Evolutionary conservation across 345 rosid genomes (phyloP).

Genomic region (thale cress (Arabidopsis thaliana)): DNA sequence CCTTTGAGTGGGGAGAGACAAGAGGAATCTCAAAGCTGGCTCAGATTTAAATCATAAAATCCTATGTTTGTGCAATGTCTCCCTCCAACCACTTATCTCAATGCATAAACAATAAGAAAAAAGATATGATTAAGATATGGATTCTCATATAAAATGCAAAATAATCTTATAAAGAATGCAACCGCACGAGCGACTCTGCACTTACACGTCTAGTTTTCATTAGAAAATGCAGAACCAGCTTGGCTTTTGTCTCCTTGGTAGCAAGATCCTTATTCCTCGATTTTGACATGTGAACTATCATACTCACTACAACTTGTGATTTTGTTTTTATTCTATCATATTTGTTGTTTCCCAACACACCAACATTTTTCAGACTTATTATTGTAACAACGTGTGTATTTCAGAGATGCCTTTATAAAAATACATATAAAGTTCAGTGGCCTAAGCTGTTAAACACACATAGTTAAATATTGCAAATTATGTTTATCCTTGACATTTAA

Average conservation of each 20-base stretch:
- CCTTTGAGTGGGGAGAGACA: slow-evolving; percentile 28
- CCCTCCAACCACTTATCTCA: slow-evolving; percentile 26
- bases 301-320: slow-evolving; percentile 7
- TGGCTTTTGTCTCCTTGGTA: background rate
- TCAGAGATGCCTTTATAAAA: background rate
- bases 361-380: background rate
- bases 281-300: slow-evolving; percentile 17
- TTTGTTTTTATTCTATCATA: background rate
- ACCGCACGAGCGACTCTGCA: slow-evolving; percentile 33
- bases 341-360: background rate
- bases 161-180: slow-evolving; percentile 6
- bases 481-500: background rate
- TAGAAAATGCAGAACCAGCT: slow-evolving; percentile 10
- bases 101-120: slow-evolving; percentile 1
- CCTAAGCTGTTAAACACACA: background rate
- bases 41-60: background rate
- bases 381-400: slow-evolving; percentile 5
- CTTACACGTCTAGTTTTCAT: slow-evolving; percentile 9
- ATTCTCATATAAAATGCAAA: background rate
- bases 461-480: background rate
- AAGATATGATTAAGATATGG: background rate
- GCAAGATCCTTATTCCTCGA: slow-evolving; percentile 20
- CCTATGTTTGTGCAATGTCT: slow-evolving; percentile 36
- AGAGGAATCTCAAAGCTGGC: slow-evolving; percentile 33
- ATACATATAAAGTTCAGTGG: background rate